Conservation (phyloP, 2,329 filamentous ascomycete genomes). For the Helotiales sp. region DNA sequence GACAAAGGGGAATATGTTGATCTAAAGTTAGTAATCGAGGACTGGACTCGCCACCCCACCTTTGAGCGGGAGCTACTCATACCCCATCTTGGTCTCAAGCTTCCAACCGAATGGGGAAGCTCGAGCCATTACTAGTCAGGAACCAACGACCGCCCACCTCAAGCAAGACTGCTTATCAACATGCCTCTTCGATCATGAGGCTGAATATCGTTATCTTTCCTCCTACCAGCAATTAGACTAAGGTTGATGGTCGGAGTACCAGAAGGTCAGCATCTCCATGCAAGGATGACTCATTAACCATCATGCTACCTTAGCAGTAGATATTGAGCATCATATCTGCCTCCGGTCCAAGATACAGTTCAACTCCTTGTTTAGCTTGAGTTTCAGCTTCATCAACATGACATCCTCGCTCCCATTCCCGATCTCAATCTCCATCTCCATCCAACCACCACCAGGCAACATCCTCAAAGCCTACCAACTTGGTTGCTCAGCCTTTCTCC, state of each 20-base stretch:
- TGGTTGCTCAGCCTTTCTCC: constrained; percentile 2
- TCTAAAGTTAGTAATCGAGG: not conserved
- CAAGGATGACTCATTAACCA: too few relatives aligned
- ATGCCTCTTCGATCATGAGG: too few relatives aligned
- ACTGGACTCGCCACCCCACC: not conserved
- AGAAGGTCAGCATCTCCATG: too few relatives aligned
- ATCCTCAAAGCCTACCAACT: constrained; percentile 16
- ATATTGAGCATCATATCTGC: too few relatives aligned
- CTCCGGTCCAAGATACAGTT: too few relatives aligned
- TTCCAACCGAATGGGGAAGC: too few relatives aligned
- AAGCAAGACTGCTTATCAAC: too few relatives aligned
- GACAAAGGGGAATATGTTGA: not conserved
- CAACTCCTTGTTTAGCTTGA: not conserved
- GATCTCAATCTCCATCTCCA: not conserved
- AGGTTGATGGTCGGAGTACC: too few relatives aligned
- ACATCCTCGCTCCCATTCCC: not conserved
- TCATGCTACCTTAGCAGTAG: too few relatives aligned
- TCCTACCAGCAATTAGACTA: too few relatives aligned
- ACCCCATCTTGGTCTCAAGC: not conserved
- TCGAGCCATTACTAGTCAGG: not conserved
- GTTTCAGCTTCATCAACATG: not conserved
- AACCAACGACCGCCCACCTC: too few relatives aligned
- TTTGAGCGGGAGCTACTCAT: not conserved
- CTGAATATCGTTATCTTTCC: too few relatives aligned
- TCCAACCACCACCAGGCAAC: constrained; percentile 10